phyloP scores from a whole-genome alignment of 345 rosid species.

The Murraya paniculata region DNA sequence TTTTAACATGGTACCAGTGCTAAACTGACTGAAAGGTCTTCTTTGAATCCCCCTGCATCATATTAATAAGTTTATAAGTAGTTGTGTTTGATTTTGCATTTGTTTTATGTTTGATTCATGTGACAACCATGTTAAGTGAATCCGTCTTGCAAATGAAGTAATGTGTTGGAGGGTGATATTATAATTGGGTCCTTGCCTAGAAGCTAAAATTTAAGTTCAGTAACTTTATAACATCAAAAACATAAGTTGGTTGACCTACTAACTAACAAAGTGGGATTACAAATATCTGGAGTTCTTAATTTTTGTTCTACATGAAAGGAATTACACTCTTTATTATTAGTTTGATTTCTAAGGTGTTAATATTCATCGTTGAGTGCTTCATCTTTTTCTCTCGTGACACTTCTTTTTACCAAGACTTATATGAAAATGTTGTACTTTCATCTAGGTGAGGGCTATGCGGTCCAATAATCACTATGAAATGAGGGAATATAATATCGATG shows the following conservation, averaged over 20 bases:
- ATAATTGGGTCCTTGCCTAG: background rate
- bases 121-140: background rate
- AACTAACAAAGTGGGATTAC: background rate
- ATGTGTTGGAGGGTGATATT: background rate
- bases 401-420: constrained; percentile 2
- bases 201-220: background rate
- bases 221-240: background rate
- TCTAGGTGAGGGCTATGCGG: constrained; percentile 57
- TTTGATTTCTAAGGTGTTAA: constrained; percentile 1
- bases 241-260: background rate
- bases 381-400: constrained; percentile 8
- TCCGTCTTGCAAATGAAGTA: background rate
- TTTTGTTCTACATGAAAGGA: constrained; percentile 7
- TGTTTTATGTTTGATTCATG: background rate
- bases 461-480: constrained; percentile 80
- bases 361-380: background rate
- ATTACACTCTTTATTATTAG: background rate
- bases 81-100: background rate
- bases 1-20: background rate
- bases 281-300: background rate
- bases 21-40: background rate
- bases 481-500: constrained; percentile 78
- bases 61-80: background rate
- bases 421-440: constrained; percentile 11
- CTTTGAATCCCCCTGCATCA: background rate